Evolutionary conservation across 441 rosid species (phyloP).

Genomic region (Euphorbia celastroides): DNA sequence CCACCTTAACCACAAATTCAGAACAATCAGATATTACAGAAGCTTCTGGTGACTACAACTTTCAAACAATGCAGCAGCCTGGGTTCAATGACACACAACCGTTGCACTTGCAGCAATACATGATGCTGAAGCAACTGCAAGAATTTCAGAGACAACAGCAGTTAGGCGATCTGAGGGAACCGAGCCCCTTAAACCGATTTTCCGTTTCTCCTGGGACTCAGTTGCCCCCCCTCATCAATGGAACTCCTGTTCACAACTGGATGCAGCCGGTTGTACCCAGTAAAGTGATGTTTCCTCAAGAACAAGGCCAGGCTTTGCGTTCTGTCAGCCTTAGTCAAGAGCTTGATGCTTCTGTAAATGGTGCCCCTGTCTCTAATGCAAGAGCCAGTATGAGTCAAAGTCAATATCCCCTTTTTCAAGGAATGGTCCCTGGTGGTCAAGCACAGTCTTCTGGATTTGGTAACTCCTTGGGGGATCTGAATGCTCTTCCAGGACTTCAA

Average conservation of each 20-base stretch:
- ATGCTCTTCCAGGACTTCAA: constrained; percentile 32
- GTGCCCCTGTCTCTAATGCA: constrained; percentile 42
- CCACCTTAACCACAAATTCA: constrained; percentile 32
- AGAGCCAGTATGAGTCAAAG: constrained; percentile 39
- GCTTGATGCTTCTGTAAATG: constrained; percentile 53
- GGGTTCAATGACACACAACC: too few relatives aligned
- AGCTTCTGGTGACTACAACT: constrained; percentile 53
- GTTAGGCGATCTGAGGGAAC: constrained; percentile 35
- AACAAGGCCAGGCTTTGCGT: constrained; percentile 42
- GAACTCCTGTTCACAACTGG: constrained; percentile 63
- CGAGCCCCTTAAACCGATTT: constrained; percentile 40
- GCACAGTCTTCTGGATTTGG: constrained; percentile 38
- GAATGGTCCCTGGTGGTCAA: too few relatives aligned
- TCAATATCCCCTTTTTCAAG: constrained; percentile 28
- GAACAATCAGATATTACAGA: constrained; percentile 48
- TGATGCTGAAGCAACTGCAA: constrained; percentile 55
- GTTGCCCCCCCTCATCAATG: constrained; percentile 44
- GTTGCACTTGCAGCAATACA: too few relatives aligned
- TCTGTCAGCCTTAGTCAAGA: constrained; percentile 40
- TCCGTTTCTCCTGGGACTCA: constrained; percentile 23
- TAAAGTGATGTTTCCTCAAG: constrained; percentile 45
- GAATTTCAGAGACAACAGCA: constrained; percentile 52
- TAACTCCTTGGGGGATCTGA: constrained; percentile 36
- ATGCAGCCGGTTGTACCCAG: constrained; percentile 45
- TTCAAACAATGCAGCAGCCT: constrained; percentile 60